Conservation (phyloP, 768 basidiomycete species). For the Neoboletus brunneissimus region DNA sequence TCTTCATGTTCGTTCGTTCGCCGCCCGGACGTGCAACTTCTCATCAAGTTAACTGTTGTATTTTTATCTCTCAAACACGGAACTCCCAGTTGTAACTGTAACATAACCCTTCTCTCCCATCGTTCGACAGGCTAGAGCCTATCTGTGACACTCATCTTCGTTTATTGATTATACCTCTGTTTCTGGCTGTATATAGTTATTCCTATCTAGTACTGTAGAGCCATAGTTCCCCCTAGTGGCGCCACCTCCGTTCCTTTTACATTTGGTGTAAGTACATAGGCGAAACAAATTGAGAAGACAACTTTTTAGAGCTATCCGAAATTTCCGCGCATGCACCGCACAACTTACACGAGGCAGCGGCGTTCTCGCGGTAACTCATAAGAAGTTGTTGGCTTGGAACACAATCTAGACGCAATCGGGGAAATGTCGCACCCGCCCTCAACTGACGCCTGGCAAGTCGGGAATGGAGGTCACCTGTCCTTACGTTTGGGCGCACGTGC, state of each 20-base stretch:
- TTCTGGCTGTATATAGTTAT: slow-evolving; percentile 33
- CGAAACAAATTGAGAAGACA: slow-evolving; percentile 14
- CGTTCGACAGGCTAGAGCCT: slow-evolving; percentile 1
- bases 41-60: slow-evolving; percentile 20
- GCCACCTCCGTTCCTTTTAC: neutral
- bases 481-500: neutral
- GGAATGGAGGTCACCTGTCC: neutral
- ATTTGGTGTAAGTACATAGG: neutral
- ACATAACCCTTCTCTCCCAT: slow-evolving; percentile 6
- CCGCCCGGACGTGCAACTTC: neutral
- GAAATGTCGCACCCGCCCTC: slow-evolving; percentile 5
- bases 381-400: neutral
- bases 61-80: slow-evolving; percentile 24
- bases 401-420: neutral
- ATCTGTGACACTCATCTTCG: slow-evolving; percentile 12
- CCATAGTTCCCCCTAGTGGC: neutral
- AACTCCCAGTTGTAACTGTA: slow-evolving; percentile 27
- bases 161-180: slow-evolving; percentile 11
- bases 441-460: neutral
- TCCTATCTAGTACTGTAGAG: slow-evolving; percentile 26
- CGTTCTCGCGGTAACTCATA: neutral
- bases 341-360: slow-evolving; percentile 6
- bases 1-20: slow-evolving; percentile 5
- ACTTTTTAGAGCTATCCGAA: slow-evolving; percentile 1
- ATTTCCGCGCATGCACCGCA: slow-evolving; percentile 7